phyloP scores from a whole-genome alignment of 805 yeast species.

The Limtongia smithiae region DNA sequence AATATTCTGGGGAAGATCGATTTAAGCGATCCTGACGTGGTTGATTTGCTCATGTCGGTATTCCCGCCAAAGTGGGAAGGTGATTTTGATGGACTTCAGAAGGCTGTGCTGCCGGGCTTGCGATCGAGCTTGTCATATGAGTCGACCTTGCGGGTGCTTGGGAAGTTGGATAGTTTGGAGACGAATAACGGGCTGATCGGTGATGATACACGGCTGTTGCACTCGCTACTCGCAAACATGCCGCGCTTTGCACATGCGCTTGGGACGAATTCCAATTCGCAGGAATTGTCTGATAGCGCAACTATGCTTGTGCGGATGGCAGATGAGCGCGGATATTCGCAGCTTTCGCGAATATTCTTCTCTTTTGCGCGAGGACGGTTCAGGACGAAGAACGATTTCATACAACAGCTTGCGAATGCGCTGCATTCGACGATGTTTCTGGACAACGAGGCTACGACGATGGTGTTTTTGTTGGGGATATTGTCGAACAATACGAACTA shows the following conservation, averaged over 20 bases:
- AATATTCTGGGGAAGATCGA: conserved; percentile 85
- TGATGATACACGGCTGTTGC: conserved; percentile 62
- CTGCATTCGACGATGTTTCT: conserved; percentile 71
- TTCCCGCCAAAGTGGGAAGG: conserved; percentile 98
- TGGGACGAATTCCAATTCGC: conserved; percentile 50
- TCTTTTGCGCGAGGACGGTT: conserved; percentile 77
- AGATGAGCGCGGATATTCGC: conserved; percentile 50
- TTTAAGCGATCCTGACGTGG: conserved; percentile 78
- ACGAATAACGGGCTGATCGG: conserved; percentile 77
- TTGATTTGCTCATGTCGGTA: conserved; percentile 73
- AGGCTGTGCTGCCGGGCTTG: conserved; percentile 73
- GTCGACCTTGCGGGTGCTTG: conserved; percentile 67
- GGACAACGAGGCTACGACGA: conserved; percentile 64
- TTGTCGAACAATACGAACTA: conserved; percentile 72
- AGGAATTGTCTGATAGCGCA: conserved; percentile 53
- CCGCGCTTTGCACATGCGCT: conserved; percentile 84
- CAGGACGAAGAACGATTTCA: conserved; percentile 84
- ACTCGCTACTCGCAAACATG: conserved; percentile 70
- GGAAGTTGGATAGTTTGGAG: conserved; percentile 60
- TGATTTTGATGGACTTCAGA: conserved; percentile 81
- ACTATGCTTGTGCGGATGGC: conserved; percentile 61
- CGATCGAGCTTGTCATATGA: conserved; percentile 79
- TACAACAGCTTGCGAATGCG: conserved; percentile 72
- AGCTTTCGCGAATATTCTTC: conserved; percentile 65
- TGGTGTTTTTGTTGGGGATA: conserved; percentile 73